phyloP scores from a whole-genome alignment of 2,329 filamentous ascomycete genomes.

The Botrytis porri region DNA sequence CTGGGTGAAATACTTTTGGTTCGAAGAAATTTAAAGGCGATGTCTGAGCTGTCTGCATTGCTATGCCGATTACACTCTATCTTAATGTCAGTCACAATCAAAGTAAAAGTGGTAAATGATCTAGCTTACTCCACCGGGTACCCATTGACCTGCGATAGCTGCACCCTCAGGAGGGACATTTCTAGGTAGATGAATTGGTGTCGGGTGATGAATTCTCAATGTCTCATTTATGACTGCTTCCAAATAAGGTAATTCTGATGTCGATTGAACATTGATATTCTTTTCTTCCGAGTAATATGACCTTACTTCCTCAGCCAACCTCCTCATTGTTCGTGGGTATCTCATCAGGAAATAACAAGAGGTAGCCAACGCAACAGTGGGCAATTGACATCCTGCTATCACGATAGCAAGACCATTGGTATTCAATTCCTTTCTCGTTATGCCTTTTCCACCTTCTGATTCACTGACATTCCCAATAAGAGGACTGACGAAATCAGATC shows the following conservation, averaged over 20 bases:
- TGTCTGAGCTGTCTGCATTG: conserved; percentile 3
- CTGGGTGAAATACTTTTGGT: conserved; percentile 8
- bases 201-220: conserved; percentile 21
- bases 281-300: conserved; percentile 38
- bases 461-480: conserved; percentile 27
- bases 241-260: conserved; percentile 10
- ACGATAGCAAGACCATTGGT: conserved; percentile 18
- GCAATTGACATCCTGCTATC: conserved; percentile 22
- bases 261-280: conserved; percentile 40
- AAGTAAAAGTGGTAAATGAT: not conserved
- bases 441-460: conserved; percentile 23
- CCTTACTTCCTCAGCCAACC: conserved; percentile 42
- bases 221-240: conserved; percentile 19
- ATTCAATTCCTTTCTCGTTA: conserved; percentile 22
- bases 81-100: not conserved
- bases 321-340: conserved; percentile 37
- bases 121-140: conserved; percentile 16
- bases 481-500: conserved; percentile 38
- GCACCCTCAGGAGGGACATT: conserved; percentile 12
- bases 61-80: conserved; percentile 1
- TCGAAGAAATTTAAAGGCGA: not conserved
- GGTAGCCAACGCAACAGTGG: conserved; percentile 23
- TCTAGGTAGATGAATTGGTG: conserved; percentile 10
- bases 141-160: conserved; percentile 14
- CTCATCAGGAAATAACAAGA: conserved; percentile 30